phyloP scores from a whole-genome alignment of 768 basidiomycete genomes.

The Daedalea quercina region DNA sequence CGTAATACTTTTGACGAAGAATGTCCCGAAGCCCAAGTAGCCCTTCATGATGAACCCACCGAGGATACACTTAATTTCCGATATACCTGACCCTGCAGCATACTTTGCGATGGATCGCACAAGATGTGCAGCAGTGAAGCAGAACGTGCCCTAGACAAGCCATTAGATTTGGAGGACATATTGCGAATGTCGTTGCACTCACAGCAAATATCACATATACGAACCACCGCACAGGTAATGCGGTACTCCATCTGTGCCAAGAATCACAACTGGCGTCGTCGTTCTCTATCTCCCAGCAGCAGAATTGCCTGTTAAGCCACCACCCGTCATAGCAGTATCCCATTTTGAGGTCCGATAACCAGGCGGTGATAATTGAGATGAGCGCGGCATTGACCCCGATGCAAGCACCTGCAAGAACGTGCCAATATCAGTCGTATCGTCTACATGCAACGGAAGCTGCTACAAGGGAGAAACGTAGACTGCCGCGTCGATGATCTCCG shows the following conservation, averaged over 20 bases:
- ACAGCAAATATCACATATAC: constrained; percentile 90
- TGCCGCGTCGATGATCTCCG: no score
- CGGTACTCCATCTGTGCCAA: constrained; percentile 86
- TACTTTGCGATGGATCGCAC: constrained; percentile 87
- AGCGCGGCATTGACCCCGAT: constrained; percentile 94
- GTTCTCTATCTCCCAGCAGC: constrained; percentile 92
- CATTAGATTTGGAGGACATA: not conserved
- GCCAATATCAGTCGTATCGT: not conserved
- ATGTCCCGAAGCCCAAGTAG: constrained; percentile 84
- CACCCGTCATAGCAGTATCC: constrained; percentile 95
- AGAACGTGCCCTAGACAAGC: constrained; percentile 57
- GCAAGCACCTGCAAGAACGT: constrained; percentile 53
- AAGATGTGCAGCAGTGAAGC: constrained; percentile 83
- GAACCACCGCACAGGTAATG: constrained; percentile 67
- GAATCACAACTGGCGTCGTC: constrained; percentile 82
- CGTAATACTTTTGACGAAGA: constrained; percentile 90
- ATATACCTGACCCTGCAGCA: constrained; percentile 96
- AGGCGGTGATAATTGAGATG: constrained; percentile 92
- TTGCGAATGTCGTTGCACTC: constrained; percentile 23
- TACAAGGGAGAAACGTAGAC: not conserved
- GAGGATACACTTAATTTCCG: constrained; percentile 97
- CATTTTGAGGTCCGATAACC: constrained; percentile 97
- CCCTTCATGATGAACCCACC: constrained; percentile 98
- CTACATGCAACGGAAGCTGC: not conserved
- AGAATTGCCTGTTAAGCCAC: constrained; percentile 98